Base-by-base conservation (phyloP, 345 rosid species). In the Corymbia maculata region DNA sequence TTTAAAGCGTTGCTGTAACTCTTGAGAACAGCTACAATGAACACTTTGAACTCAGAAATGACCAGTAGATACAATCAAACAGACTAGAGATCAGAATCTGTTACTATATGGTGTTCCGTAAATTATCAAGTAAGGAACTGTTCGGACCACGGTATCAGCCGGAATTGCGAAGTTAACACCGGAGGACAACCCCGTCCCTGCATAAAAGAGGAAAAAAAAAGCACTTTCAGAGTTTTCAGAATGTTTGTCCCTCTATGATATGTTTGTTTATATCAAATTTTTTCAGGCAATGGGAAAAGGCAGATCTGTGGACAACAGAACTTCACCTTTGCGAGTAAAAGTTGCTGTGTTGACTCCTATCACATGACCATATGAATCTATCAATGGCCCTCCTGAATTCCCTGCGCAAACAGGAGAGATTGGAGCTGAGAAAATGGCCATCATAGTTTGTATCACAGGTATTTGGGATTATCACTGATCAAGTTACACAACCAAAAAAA, bases 331-430 rank as follows among this genome's bases (percentile, higher is more conserved):
- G 85, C 96, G 96, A 80, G 98, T 96, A 89, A 94, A 98, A 89
- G 98, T 95, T 87, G 98, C 93, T 13, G 97, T 98, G 92, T 97
- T 97, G 4, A 97, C 97, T 66, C 99, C 98, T 42, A 97, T 93
- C 30, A 97, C 98, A 90, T 94, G 98, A 22, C 98, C 98, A 89
- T 91, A 89, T 45, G 99, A 96, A 91, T 96, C 93, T 36, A 95
- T 92, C 91, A 96, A 90, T 13, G 97, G 97, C 28, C 99, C 98
- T 26, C 98, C 97, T 17, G 99, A 95, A 87, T 96, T 96, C 26
- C 97, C 98, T 94, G 93, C 49, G 12, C 68, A 64, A 59, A 1
- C 61, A 70, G 50, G 12, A 80, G 8, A 36, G 53, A 10, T 85
- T 15, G 42, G 13, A 85, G 87, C 26, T 42, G 26, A 75, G 21